These are phyloP conservation scores for Lycium barbarum DNA, from an alignment of 257 asterid genomes.

Conservation along the genomic window DNA sequence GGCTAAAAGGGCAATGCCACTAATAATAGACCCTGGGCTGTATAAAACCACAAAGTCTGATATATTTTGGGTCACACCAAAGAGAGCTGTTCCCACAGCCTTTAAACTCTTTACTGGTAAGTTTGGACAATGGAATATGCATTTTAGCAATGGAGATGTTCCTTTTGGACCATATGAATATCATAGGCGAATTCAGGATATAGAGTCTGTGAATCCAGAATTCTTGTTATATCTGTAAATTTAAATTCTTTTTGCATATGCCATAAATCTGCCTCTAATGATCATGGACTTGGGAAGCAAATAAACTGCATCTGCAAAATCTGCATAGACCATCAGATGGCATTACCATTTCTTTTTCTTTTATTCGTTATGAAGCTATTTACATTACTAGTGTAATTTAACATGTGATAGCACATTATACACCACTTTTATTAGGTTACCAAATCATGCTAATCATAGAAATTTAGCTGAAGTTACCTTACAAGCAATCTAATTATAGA, in stretches of 20 bases:
- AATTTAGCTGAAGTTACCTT: neutral
- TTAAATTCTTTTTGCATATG: too few species aligned
- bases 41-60: conserved; percentile 50
- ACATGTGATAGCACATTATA: neutral
- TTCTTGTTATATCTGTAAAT: too few species aligned
- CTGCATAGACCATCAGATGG: neutral
- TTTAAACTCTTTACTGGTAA: conserved; percentile 84
- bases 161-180: neutral
- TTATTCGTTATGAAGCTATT: neutral
- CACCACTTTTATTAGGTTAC: neutral
- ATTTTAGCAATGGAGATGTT: neutral
- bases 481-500: neutral
- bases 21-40: conserved; percentile 58
- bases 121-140: conserved; percentile 34
- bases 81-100: conserved; percentile 45
- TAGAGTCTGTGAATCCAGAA: neutral
- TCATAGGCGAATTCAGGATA: too few species aligned
- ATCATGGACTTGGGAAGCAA: too few species aligned
- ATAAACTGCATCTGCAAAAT: neutral
- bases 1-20: conserved; percentile 51
- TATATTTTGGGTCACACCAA: conserved; percentile 49
- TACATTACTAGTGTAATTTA: neutral
- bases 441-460: neutral
- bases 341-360: neutral
- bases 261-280: too few species aligned